Evolutionary conservation across 1,284 basidiomycete genomes (phyloP), one percentile per base, ranked within the genome.

Genomic region (Phylloboletellus chloephorus): DNA sequence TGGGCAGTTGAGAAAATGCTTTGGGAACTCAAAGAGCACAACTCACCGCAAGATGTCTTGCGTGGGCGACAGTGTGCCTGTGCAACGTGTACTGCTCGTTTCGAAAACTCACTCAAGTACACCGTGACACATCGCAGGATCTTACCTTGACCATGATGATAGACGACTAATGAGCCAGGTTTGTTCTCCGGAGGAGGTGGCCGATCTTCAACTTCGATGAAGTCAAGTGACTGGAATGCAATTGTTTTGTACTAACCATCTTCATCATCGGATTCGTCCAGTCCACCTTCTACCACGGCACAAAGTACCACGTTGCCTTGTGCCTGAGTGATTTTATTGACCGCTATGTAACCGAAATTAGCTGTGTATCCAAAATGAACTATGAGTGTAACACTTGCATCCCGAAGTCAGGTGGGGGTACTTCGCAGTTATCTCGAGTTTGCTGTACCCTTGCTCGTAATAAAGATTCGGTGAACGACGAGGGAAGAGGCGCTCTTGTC

Each of bases 311-410:
- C 58, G 29, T 41, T 59, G 4, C 46, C 52, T n/a, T 55, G 54
- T 7, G 46, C 50, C 37, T 74, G 72, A 10, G 67, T 56, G 15
- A 74, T 62, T 31, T 56, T 67, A 41, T 66, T 71, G 39, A 75
- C 61, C 19, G 63, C 72, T 74, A 26, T 13, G 29, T 17, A 21
- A 34, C 24, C 22, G 7, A 39, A 3, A 38, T 54, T 13, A 60
- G 45, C n/a, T n/a, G 20, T 20, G 19, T 9, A 24, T 33, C 7
- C 13, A 20, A 31, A 16, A 12, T 32, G 28, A 10, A 37, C 35
- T 17, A 31, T 1, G 10, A 16, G 31, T 23, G 16, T 2, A 32
- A 23, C 10, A 52, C 60, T 56, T 51, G 46, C 58, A 35, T 46
- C 58, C 58, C 10, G 58, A 64, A 15, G 56, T 41, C 16, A 62